These are phyloP conservation scores for Annulohypoxylon bovei DNA, from an alignment of 495 filamentous ascomycete genomes.

Conservation along the genomic window DNA sequence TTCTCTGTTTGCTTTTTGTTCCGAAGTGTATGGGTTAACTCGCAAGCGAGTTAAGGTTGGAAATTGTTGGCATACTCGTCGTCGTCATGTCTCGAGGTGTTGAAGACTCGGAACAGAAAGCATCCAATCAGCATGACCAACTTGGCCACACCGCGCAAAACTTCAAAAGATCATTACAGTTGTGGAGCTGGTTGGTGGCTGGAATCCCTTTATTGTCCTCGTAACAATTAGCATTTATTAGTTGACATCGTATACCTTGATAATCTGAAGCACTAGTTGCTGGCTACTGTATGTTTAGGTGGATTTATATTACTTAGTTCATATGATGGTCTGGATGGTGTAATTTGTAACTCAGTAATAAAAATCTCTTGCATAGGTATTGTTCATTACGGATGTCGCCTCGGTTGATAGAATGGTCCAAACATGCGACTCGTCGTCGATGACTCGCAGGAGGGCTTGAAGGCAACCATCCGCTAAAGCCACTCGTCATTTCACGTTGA, in stretches of 20 bases:
- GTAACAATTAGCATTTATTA: constrained; percentile 1
- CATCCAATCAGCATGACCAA: constrained; percentile 11
- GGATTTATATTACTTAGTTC: constrained; percentile 28
- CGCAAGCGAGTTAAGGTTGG: not conserved
- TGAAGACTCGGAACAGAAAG: constrained; percentile 4
- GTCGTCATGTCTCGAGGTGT: not conserved
- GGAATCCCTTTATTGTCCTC: constrained; percentile 12
- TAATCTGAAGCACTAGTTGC: constrained; percentile 11
- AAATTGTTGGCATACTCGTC: not conserved
- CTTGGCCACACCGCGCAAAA: constrained; percentile 2
- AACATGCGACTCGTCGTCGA: constrained; percentile 1
- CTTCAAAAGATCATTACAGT: not conserved
- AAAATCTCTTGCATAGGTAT: constrained; percentile 25
- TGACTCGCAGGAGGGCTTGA: constrained; percentile 2
- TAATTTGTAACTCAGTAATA: constrained; percentile 17
- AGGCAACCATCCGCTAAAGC: constrained; percentile 2
- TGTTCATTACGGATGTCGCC: constrained; percentile 31
- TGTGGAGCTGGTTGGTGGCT: constrained; percentile 11
- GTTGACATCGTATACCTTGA: constrained; percentile 17
- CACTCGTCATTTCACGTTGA: constrained; percentile 7
- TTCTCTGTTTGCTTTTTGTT: constrained; percentile 2
- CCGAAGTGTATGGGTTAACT: not conserved
- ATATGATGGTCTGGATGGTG: constrained; percentile 12
- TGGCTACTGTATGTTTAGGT: constrained; percentile 3
- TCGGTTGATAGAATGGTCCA: constrained; percentile 15